Evolutionary conservation across 2,329 filamentous ascomycete species (phyloP), one percentile per base, ranked within the genome.

Genomic region (Madurella mycetomatis): DNA sequence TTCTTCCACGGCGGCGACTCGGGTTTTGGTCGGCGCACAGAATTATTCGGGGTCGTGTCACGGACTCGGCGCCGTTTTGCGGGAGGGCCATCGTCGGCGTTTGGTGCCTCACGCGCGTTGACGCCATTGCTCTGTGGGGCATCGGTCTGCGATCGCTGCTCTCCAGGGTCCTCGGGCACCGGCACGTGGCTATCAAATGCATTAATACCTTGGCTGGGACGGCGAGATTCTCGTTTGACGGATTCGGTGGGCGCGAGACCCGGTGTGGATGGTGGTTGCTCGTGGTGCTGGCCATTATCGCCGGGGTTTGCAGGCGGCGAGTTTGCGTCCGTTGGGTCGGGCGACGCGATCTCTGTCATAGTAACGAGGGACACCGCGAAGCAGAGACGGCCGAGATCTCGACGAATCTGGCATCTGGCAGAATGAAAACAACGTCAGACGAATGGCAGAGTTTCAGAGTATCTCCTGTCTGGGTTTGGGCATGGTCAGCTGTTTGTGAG

Each of bases 1-100:
- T 84, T 89, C 75, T 94, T 97, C 94, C 94, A 99, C 18, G 94
- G 94, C 61, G 94, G 94, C 59, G 92, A 97, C 56, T 80, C 78
- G 50, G 76, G 73, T 72, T 85, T 76, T 15, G 68, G 65, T 65
- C 70, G 65, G 57, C 76, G 70, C 58, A 75, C 69, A 55, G 71
- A 60, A 52, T 56, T 63, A 18, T 61, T 64, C 54, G 55, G 65
- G 3, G 69, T 66, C 0, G 74, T 19, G 73, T 79, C 58, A 69
- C 73, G 75, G 31, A 81, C 76, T 67, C 84, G 84, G 58, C 84
- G 84, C 67, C 86, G 83, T 71, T 91, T 91, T 15, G 76, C 70
- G 25, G 83, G 82, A 51, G 76, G 77, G 56, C 76, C 78, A 44
- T 75, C 71, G 47, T 71, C 70, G 58, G 70, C 65, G 55, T 34